Evolutionary conservation across 345 rosid species (phyloP).

Genomic region (Schrenkiella parvula): DNA sequence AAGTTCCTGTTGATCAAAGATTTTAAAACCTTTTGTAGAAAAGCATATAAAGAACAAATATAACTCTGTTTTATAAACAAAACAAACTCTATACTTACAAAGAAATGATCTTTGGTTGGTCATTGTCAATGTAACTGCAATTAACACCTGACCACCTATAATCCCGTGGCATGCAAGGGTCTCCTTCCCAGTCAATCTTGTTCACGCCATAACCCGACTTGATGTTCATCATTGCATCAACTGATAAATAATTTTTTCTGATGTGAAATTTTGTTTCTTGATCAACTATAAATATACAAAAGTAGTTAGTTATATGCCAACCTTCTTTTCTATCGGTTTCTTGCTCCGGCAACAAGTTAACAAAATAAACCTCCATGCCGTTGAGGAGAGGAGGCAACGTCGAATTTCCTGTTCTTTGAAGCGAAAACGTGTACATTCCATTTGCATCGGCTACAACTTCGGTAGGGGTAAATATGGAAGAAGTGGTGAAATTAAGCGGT

Average conservation of each 20-base stretch:
- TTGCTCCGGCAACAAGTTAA: slow-evolving; percentile 19
- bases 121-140: slow-evolving; percentile 31
- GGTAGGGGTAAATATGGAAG: background rate
- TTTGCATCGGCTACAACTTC: slow-evolving; percentile 33
- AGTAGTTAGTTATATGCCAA: slow-evolving; percentile 17
- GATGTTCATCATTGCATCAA: slow-evolving; percentile 41
- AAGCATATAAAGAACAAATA: background rate
- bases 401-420: slow-evolving; percentile 32
- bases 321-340: slow-evolving; percentile 39
- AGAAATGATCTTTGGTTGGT: slow-evolving; percentile 36
- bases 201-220: slow-evolving; percentile 37
- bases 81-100: slow-evolving; percentile 37
- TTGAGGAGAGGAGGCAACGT: slow-evolving; percentile 58
- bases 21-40: background rate
- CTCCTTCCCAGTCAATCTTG: slow-evolving; percentile 50
- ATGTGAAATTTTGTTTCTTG: background rate
- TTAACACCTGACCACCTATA: slow-evolving; percentile 42
- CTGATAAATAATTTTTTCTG: slow-evolving; percentile 19
- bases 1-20: slow-evolving; percentile 26
- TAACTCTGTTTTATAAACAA: background rate
- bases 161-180: slow-evolving; percentile 36
- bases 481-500: slow-evolving; percentile 28
- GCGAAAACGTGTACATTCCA: slow-evolving; percentile 12
- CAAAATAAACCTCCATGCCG: slow-evolving; percentile 46
- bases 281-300: background rate